A percentile compares a stretch with the other conserved stretches of the same genome.
These are phyloP conservation scores for Metschnikowia picachoensis DNA, from an alignment of 805 yeast species.

Conservation along the genomic window DNA sequence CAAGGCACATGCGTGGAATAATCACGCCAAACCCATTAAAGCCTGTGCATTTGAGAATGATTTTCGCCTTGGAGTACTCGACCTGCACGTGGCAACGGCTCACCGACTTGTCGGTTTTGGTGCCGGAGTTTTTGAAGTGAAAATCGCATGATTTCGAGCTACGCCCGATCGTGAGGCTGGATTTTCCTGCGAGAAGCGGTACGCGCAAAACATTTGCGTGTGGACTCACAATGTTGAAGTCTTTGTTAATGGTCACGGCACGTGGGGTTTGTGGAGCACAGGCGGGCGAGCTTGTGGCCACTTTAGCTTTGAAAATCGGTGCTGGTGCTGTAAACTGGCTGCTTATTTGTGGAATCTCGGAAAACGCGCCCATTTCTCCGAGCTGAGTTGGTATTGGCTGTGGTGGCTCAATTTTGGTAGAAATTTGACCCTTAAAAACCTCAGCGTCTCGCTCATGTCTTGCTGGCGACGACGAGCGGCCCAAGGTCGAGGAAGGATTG, in stretches of 20 bases:
- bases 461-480: constrained; percentile 41
- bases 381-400: no score
- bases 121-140: constrained; percentile 26
- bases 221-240: constrained; percentile 36
- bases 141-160: constrained; percentile 59
- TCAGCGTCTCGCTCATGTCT: constrained; percentile 13
- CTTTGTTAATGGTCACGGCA: constrained; percentile 25
- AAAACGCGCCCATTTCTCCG: not conserved
- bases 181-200: constrained; percentile 38
- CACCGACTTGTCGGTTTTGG: constrained; percentile 49
- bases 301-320: not conserved
- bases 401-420: no score
- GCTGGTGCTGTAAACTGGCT: not conserved
- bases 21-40: constrained; percentile 73
- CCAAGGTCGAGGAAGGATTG: constrained; percentile 53
- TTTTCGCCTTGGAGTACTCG: constrained; percentile 39
- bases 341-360: not conserved
- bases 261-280: not conserved
- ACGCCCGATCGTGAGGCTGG: constrained; percentile 55
- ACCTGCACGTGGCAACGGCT: constrained; percentile 65
- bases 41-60: constrained; percentile 70
- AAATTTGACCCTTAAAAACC: not conserved
- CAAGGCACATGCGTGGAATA: constrained; percentile 49
- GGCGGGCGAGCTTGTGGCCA: not conserved
- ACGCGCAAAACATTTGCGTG: constrained; percentile 30